Evolutionary conservation across 768 basidiomycete genomes (phyloP).

Genomic region (Auricularia sp.): DNA sequence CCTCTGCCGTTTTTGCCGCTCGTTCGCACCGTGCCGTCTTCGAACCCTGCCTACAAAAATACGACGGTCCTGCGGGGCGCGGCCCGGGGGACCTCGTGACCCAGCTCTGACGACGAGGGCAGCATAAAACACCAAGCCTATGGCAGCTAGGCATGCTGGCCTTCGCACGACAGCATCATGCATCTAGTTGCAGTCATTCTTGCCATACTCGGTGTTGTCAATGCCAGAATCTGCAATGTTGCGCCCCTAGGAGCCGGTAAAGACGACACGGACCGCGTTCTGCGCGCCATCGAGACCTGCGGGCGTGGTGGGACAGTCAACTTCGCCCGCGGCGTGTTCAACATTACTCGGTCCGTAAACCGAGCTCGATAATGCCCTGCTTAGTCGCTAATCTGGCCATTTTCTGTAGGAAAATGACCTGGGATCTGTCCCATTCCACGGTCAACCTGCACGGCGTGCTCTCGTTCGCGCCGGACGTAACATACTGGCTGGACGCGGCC

Average conservation of each 20-base stretch:
- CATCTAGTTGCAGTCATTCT: neutral
- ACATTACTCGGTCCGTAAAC: constrained; percentile 38
- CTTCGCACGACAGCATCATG: neutral
- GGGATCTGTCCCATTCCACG: constrained; percentile 3
- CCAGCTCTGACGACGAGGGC: no score
- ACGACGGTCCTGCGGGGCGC: no score
- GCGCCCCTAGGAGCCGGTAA: constrained; percentile 26
- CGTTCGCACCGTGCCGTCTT: no score
- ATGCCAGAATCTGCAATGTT: constrained; percentile 3
- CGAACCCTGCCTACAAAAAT: no score
- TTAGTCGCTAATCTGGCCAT: neutral
- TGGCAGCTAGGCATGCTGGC: no score
- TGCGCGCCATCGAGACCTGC: constrained; percentile 37
- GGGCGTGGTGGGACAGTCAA: constrained; percentile 36
- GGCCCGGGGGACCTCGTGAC: no score
- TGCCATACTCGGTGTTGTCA: constrained; percentile 3
- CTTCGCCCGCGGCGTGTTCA: constrained; percentile 36
- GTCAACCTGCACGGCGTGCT: constrained; percentile 5
- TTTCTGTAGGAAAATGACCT: constrained; percentile 7
- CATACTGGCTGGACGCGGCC: constrained; percentile 44
- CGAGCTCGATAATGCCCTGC: neutral
- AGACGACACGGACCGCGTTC: constrained; percentile 36
- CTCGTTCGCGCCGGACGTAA: constrained; percentile 43
- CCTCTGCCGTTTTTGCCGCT: no score
- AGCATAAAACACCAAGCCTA: no score